Evolutionary conservation across 148 eudicot species (phyloP), one percentile per base, ranked within the genome.

Genomic region (Oxyria digyna): DNA sequence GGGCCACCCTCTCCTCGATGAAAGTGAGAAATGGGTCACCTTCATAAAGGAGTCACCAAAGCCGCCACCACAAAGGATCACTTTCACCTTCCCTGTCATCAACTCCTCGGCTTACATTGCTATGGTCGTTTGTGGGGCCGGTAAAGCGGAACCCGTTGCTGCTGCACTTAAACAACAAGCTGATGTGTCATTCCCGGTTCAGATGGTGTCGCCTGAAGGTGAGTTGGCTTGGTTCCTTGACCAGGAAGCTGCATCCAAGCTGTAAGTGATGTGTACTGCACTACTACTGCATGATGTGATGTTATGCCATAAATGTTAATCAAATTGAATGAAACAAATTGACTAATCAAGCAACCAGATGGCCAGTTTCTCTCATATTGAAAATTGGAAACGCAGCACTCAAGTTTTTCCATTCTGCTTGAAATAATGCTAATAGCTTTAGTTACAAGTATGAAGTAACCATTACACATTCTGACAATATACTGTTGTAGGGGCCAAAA

Each of bases 11-110:
- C 91, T 82, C 3, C 50, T 82, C 7, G 55, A 82, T 1, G 91
- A 89, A 69, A 78, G 71, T 24, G 45, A 78, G 49, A 75, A 75
- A 26, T 85, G 87, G 91, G 96, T 89, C n/a, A 75, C 86, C 43
- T 84, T 72, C 79, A 84, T 89, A 1, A 78, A 77, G 23, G 84
- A 87, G 79, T 87, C 91, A 0, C 91, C 91, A 4, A 84, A 84
- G 67, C 87, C 89, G 9, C 96, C 96, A n/a, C n/a, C n/a, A n/a
- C n/a, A n/a, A n/a, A n/a, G 96, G 72, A 85, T 89, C 73, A 87
- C 96, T 9, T 87, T 83, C 85, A 89, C 91, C 4, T 77, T 87
- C 71, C 96, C 87, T 1, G 83, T 85, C 24, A 90, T 90, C 67
- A 90, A 90, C 63, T 79, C 93, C 3, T 74, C 93, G 0, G 73